Conservation (phyloP, 768 basidiomycete genomes). For the Mycena capillaripes region DNA sequence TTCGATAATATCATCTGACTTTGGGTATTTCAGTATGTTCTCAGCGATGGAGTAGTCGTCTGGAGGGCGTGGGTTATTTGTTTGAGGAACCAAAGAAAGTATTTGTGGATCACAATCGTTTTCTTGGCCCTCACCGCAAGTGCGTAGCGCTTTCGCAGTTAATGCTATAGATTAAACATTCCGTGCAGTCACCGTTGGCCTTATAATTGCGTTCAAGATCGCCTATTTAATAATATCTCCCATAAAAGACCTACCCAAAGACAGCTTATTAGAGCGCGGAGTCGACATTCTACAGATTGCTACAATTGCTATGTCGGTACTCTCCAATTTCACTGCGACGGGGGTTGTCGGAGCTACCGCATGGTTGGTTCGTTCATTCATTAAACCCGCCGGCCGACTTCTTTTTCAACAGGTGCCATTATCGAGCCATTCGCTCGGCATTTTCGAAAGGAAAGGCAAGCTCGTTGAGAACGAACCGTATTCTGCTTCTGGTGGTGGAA, state of each 20-base stretch:
- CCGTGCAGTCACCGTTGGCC: slow-evolving; percentile 21
- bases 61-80: slow-evolving; percentile 32
- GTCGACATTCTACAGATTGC: slow-evolving; percentile 26
- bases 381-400: not conserved
- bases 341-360: slow-evolving; percentile 28
- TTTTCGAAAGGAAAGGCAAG: slow-evolving; percentile 7
- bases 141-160: not conserved
- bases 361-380: slow-evolving; percentile 9
- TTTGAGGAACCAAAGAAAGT: slow-evolving; percentile 23
- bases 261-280: not conserved
- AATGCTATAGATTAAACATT: not conserved
- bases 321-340: slow-evolving; percentile 34
- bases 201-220: slow-evolving; percentile 22
- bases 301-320: slow-evolving; percentile 17
- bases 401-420: slow-evolving; percentile 7
- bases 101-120: slow-evolving; percentile 29
- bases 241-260: slow-evolving; percentile 14
- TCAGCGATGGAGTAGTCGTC: slow-evolving; percentile 23
- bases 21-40: not conserved
- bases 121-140: slow-evolving; percentile 23
- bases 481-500: slow-evolving; percentile 27
- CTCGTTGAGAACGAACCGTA: slow-evolving; percentile 15
- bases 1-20: not conserved
- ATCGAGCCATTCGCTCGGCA: slow-evolving; percentile 8
- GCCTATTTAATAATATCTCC: slow-evolving; percentile 11